phyloP scores from a whole-genome alignment of 768 basidiomycete genomes.

The Hydnomerulius pinastri region DNA sequence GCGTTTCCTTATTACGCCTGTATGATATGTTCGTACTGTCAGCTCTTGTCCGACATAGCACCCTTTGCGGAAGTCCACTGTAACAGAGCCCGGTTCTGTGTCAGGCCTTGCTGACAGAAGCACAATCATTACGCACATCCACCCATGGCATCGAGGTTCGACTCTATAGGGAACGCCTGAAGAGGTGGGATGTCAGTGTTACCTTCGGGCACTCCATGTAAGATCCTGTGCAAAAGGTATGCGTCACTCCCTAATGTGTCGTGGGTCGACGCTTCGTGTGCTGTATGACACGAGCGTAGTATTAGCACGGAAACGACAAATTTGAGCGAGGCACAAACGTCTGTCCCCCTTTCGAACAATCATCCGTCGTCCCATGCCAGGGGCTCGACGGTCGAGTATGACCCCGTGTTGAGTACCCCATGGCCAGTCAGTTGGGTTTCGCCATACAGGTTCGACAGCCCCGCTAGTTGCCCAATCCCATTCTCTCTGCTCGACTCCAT shows the following conservation, averaged over 20 bases:
- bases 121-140: conserved; percentile 60
- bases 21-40: conserved; percentile 95
- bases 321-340: conserved; percentile 56
- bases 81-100: conserved; percentile 3
- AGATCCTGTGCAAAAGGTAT: conserved; percentile 78
- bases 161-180: conserved; percentile 90
- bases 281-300: conserved; percentile 33
- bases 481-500: conserved; percentile 39
- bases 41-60: conserved; percentile 98
- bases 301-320: neutral
- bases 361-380: conserved; percentile 77
- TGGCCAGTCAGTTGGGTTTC: conserved; percentile 45
- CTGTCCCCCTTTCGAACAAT: conserved; percentile 67
- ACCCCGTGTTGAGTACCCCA: conserved; percentile 60
- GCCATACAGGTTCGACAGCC: conserved; percentile 78
- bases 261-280: conserved; percentile 56
- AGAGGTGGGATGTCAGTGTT: conserved; percentile 70
- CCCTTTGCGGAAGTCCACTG: conserved; percentile 96
- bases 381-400: conserved; percentile 65
- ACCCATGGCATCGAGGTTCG: conserved; percentile 93
- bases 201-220: conserved; percentile 89
- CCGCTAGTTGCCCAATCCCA: conserved; percentile 71
- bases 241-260: conserved; percentile 52
- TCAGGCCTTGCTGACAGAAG: conserved; percentile 3
- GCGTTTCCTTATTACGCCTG: conserved; percentile 86